Percentiles rank a stretch among this genome's conserved stretches.
phyloP scores from a whole-genome alignment of 2,329 filamentous ascomycete species.

The Pseudogymnoascus sp. region DNA sequence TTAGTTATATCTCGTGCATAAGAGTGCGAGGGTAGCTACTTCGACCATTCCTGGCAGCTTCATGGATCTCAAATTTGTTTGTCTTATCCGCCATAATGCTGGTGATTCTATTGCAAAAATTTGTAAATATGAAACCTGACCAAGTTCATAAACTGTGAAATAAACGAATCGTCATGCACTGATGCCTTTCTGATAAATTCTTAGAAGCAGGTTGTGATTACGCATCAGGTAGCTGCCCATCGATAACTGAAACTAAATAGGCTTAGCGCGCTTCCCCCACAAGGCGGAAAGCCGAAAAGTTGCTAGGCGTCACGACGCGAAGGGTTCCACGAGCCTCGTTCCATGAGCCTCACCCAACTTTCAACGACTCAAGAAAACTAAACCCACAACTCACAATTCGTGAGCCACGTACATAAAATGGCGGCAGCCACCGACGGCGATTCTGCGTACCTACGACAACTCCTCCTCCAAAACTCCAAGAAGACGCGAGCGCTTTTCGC shows the following conservation, averaged over 20 bases:
- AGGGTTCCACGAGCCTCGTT: constrained; percentile 15
- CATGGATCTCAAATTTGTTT: constrained; percentile 75
- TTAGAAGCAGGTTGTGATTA: constrained; percentile 1
- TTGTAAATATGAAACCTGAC: background rate
- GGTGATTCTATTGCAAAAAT: background rate
- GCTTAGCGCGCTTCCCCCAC: constrained; percentile 2
- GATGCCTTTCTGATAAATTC: constrained; percentile 6
- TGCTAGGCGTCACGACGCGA: constrained; percentile 8
- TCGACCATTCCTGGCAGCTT: constrained; percentile 76
- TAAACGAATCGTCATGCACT: background rate
- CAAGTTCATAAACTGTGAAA: background rate
- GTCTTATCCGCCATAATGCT: constrained; percentile 29
- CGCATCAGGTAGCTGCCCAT: constrained; percentile 14
- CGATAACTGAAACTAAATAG: background rate
- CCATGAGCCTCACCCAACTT: constrained; percentile 6
- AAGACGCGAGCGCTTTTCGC: constrained; percentile 35
- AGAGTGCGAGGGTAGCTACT: constrained; percentile 44
- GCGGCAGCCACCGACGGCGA: constrained; percentile 28
- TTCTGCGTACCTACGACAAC: constrained; percentile 29
- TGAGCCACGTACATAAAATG: constrained; percentile 16
- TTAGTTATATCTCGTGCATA: background rate
- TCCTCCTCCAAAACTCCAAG: constrained; percentile 37
- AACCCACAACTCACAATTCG: background rate
- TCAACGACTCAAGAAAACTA: background rate
- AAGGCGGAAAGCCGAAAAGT: constrained; percentile 10